A percentile compares a stretch with the other conserved stretches of the same genome.
These are phyloP conservation scores for Suhomyces anneliseae DNA, from an alignment of 1,139 yeast species.

Conservation along the genomic window DNA sequence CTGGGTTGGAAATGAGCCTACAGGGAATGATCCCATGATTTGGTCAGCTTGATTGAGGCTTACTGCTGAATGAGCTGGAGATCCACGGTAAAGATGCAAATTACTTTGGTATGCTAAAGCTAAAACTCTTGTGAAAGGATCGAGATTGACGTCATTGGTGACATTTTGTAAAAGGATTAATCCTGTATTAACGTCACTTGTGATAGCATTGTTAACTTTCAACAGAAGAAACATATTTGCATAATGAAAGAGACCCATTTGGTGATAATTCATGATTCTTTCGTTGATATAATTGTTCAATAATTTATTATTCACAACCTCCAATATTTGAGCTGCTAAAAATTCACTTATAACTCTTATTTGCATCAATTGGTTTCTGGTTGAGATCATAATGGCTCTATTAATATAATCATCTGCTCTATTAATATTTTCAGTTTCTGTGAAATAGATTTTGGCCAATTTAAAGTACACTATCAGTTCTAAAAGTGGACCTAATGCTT, in stretches of 20 bases:
- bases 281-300: constrained; percentile 30
- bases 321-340: constrained; percentile 35
- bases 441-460: constrained; percentile 36
- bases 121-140: constrained; percentile 19
- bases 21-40: neutral
- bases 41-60: constrained; percentile 18
- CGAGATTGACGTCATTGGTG: constrained; percentile 13
- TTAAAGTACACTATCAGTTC: constrained; percentile 35
- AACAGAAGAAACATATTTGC: constrained; percentile 27
- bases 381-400: constrained; percentile 37
- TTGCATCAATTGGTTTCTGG: constrained; percentile 24
- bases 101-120: constrained; percentile 23
- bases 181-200: constrained; percentile 25
- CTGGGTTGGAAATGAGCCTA: constrained; percentile 24
- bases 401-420: constrained; percentile 42
- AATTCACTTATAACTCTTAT: constrained; percentile 32
- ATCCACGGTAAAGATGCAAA: constrained; percentile 30
- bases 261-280: constrained; percentile 21
- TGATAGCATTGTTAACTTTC: constrained; percentile 29
- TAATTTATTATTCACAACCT: constrained; percentile 22
- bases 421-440: constrained; percentile 41
- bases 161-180: constrained; percentile 26
- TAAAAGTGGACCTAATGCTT: constrained; percentile 26
- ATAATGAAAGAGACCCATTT: constrained; percentile 14
- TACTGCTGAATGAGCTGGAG: constrained; percentile 20